Base-by-base conservation (phyloP, 306 rosid genomes). In the Oxytropis ochrocephala region DNA sequence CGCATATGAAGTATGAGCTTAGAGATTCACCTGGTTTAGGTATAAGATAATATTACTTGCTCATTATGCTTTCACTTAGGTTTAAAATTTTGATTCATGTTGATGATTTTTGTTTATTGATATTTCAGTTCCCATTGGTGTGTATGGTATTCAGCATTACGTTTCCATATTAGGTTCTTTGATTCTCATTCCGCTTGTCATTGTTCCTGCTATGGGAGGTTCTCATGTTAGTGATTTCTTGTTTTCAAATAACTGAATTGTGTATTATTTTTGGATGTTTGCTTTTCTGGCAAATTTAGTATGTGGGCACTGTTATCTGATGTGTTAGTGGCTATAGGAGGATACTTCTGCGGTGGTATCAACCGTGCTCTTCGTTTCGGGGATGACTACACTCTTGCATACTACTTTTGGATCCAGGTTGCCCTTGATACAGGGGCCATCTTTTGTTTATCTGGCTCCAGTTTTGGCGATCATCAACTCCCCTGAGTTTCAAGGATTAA, bases 201-300 rank as follows among this genome's bases (percentile, higher is more conserved):
- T 91, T 16, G 99, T 87, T 73, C 97, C 99, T 4, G 97, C 99
- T 1, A 95, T 95, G 99, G 99, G 99, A 75, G 99, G 99, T 64
- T 66, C 85, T 77, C 74, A 84, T 35, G 99, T 95, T 80, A 91
- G 97, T 84, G 75, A 8, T 49, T 72, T 46, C 32, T 47, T 30
- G 17, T 53, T 55, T 64, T 14, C 16, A 24, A 42, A 6, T 14
- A 4, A 69, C 13, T 69, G 11, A 8, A n/a, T 36, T 67, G 8
- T 67, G 8, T 3, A 11, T 42, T 42, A 60, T 27, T 36, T 35
- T 35, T 17, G 5, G 71, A 17, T 67, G 11, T 33, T 64, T 43
- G 5, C 6, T 2, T 64, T 47, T 47, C 13, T 12, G 33, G 69
- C 60, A 39, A 69, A 69, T 52, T 61, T 77, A 11, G 51, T 30